These are phyloP conservation scores for Xerocomellus dryophilus DNA, from an alignment of 768 basidiomycete genomes.

Conservation along the genomic window DNA sequence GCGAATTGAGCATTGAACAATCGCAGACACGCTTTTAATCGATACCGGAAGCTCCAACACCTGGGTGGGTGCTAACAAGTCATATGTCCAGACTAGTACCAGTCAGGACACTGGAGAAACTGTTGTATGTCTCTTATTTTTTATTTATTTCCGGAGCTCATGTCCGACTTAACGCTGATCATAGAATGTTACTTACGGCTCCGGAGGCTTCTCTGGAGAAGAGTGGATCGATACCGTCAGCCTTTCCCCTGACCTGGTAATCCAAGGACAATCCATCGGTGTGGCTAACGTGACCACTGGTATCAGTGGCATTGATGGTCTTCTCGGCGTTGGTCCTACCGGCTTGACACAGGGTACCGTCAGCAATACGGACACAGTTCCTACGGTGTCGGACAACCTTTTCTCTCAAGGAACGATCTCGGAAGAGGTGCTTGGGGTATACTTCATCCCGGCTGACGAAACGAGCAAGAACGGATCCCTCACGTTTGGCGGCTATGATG, in stretches of 20 bases:
- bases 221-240: slow-evolving; percentile 17
- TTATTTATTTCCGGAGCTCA: too few species aligned
- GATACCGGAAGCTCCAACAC: too few species aligned
- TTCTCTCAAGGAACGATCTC: slow-evolving; percentile 28
- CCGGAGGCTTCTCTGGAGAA: slow-evolving; percentile 5
- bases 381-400: slow-evolving; percentile 38
- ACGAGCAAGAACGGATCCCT: slow-evolving; percentile 22
- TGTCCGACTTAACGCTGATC: background rate
- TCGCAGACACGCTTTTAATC: too few species aligned
- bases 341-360: slow-evolving; percentile 31
- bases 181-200: background rate
- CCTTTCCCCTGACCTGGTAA: background rate
- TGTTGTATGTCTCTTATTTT: too few species aligned
- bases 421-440: slow-evolving; percentile 32
- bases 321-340: slow-evolving; percentile 37
- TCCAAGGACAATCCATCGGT: slow-evolving; percentile 32
- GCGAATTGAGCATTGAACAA: too few species aligned
- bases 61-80: too few species aligned
- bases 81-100: too few species aligned
- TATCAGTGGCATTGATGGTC: slow-evolving; percentile 28
- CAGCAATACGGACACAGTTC: slow-evolving; percentile 11
- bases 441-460: slow-evolving; percentile 27
- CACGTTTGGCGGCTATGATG: slow-evolving; percentile 30
- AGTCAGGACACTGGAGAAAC: too few species aligned
- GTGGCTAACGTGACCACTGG: too few species aligned